Base-by-base conservation (phyloP, 306 rosid genomes). In the Pyrus pyrifolia region DNA sequence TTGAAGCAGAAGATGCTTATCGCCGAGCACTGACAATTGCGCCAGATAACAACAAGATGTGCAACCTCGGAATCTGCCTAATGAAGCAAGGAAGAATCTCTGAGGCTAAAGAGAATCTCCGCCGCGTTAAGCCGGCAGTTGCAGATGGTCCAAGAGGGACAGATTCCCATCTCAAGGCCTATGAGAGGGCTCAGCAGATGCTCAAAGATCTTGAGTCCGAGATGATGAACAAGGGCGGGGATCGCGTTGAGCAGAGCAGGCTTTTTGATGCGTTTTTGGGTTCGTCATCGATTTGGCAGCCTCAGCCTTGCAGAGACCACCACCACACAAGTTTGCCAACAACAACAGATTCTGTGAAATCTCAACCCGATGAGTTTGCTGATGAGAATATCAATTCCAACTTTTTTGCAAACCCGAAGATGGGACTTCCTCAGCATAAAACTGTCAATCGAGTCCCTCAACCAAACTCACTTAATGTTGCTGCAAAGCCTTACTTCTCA, bases 171-270 rank as follows among this genome's bases (percentile, higher is more conserved):
- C 85, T 96, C 79, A 96, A 96, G 76, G 99, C 99, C 85, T 96
- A 96, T 79, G 99, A 96, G 76, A 91, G 99, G 77, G 99, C 99
- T 22, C 99, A 96, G 73, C 98, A 96, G 69, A 96, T 96, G 99
- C 98, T 96, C 75, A 83, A 85, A 67, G 99, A 96, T 74, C 96
- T 96, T 2, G 91, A 92, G 25, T 92, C 98, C 3, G 99, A 92
- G 66, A 87, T 81, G 92, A 87, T 96, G 96, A 92, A 78, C 60
- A 85, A 82, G 15, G 88, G 97, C 13, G 92, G 87, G 1, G 99
- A 96, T 75, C 83, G 97, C 51, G 49, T 96, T 8, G 99, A 96
- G 67, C 98, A 91, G 59, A 89, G 97, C 68, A 83, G 96, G 40
- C 93, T 96, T 74, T 96, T 96, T 14, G 99, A 96, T 23, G 88